Evolutionary conservation across 2,329 filamentous ascomycete genomes (phyloP).

Genomic region (Samsoniella hepiali): DNA sequence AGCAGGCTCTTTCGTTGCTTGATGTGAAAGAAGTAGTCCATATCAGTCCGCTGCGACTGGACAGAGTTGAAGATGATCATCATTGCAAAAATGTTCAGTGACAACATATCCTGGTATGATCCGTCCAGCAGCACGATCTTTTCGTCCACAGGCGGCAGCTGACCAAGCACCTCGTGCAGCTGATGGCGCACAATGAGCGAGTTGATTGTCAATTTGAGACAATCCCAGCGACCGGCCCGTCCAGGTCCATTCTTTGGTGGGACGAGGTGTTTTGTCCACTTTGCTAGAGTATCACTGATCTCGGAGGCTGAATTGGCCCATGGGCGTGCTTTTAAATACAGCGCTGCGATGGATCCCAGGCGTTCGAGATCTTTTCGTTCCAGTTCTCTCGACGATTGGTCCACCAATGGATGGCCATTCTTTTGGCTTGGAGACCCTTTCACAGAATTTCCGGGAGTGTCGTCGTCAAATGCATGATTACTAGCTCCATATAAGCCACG

Average conservation of each 20-base stretch:
- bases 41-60: conserved; percentile 77
- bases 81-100: conserved; percentile 80
- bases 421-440: background rate
- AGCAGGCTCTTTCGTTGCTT: conserved; percentile 65
- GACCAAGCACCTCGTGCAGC: conserved; percentile 65
- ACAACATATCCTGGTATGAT: conserved; percentile 79
- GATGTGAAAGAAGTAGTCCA: conserved; percentile 85
- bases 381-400: conserved; percentile 42
- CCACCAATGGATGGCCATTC: background rate
- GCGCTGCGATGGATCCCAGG: conserved; percentile 60
- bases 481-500: conserved; percentile 67
- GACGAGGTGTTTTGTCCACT: conserved; percentile 73
- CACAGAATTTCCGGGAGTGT: conserved; percentile 1
- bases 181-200: conserved; percentile 78
- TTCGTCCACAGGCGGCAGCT: conserved; percentile 70
- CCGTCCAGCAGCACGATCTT: conserved; percentile 72
- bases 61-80: conserved; percentile 83
- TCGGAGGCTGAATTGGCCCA: conserved; percentile 64
- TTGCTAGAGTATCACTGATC: conserved; percentile 54
- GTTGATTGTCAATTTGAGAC: conserved; percentile 68
- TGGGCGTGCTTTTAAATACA: conserved; percentile 73
- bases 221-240: conserved; percentile 56
- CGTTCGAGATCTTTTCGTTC: conserved; percentile 64
- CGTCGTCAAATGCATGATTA: conserved; percentile 37
- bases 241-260: conserved; percentile 50